These are phyloP conservation scores for Lyophyllum semitale DNA, from an alignment of 768 basidiomycete genomes.

Conservation along the genomic window DNA sequence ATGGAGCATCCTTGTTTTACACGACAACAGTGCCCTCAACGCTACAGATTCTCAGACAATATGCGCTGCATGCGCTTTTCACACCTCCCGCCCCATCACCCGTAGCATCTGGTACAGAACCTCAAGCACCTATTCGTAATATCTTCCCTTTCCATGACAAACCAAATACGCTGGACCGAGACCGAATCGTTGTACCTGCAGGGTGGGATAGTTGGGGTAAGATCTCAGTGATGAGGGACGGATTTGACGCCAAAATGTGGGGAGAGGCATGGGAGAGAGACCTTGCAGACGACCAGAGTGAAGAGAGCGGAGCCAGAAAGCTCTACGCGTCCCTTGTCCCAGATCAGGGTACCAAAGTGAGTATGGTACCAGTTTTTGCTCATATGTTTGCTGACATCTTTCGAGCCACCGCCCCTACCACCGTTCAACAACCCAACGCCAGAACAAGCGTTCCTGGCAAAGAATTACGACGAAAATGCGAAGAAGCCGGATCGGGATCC, in stretches of 20 bases:
- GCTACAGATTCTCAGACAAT: slow-evolving; percentile 75
- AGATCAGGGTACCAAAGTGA: slow-evolving; percentile 73
- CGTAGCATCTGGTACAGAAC: slow-evolving; percentile 56
- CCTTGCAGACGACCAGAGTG: slow-evolving; percentile 46
- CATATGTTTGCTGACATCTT: not conserved
- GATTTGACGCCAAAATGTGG: slow-evolving; percentile 83
- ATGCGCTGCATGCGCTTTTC: slow-evolving; percentile 82
- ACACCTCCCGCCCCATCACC: slow-evolving; percentile 78
- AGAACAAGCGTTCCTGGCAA: slow-evolving; percentile 89
- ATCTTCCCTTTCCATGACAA: slow-evolving; percentile 86
- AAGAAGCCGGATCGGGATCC: slow-evolving; percentile 92
- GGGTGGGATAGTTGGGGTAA: slow-evolving; percentile 99
- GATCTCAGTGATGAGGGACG: slow-evolving; percentile 86
- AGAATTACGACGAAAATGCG: slow-evolving; percentile 89
- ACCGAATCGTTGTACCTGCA: slow-evolving; percentile 87
- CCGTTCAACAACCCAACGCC: slow-evolving; percentile 80
- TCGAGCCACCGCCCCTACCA: slow-evolving; percentile 64
- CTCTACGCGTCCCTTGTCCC: slow-evolving; percentile 74
- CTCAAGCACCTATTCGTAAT: slow-evolving; percentile 68
- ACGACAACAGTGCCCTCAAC: slow-evolving; percentile 82
- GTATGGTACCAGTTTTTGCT: slow-evolving; percentile 18
- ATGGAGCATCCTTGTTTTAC: slow-evolving; percentile 91
- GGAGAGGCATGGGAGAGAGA: slow-evolving; percentile 82
- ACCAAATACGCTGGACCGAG: slow-evolving; percentile 91
- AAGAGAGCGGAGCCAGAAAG: slow-evolving; percentile 63